A percentile compares a stretch with the other conserved stretches of the same genome.
Conservation (phyloP, 116 monocot genomes). For the Iris pallida region DNA sequence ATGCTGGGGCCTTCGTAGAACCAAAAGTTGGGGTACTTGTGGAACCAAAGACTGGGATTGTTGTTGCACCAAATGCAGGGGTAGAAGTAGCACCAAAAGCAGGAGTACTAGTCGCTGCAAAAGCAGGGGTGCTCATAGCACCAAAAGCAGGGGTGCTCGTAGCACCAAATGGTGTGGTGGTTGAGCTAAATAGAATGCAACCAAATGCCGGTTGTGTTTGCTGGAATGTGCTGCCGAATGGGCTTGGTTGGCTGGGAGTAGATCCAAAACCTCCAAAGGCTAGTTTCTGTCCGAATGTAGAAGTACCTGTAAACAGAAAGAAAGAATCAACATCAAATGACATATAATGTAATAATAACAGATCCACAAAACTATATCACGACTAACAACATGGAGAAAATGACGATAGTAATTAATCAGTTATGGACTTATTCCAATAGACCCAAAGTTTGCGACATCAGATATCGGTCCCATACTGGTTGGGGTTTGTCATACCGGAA, state of each 20-base stretch:
- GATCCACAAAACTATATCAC: background rate
- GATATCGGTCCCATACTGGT: too few species aligned
- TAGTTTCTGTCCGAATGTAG: slow-evolving; percentile 88
- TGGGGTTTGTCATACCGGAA: too few species aligned
- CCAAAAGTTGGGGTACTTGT: slow-evolving; percentile 76
- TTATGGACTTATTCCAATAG: too few species aligned
- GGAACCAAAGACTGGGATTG: slow-evolving; percentile 73
- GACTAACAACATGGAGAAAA: too few species aligned
- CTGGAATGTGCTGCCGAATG: slow-evolving; percentile 85
- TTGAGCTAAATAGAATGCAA: slow-evolving; percentile 73
- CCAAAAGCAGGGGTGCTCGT: slow-evolving; percentile 70
- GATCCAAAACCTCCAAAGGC: slow-evolving; percentile 94
- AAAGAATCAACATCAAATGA: background rate
- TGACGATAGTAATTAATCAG: too few species aligned
- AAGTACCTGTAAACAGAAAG: slow-evolving; percentile 40
- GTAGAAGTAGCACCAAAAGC: slow-evolving; percentile 13
- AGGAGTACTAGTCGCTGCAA: too few species aligned
- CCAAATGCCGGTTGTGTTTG: slow-evolving; percentile 95
- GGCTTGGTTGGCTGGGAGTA: slow-evolving; percentile 63
- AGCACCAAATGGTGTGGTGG: slow-evolving; percentile 66
- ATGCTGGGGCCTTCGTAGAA: slow-evolving; percentile 45
- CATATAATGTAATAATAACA: background rate
- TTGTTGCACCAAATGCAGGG: slow-evolving; percentile 62
- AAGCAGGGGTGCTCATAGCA: slow-evolving; percentile 27
- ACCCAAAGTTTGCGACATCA: too few species aligned